These are phyloP conservation scores for Chaetomium cochliodes DNA, from an alignment of 495 filamentous ascomycete species.

Conservation along the genomic window DNA sequence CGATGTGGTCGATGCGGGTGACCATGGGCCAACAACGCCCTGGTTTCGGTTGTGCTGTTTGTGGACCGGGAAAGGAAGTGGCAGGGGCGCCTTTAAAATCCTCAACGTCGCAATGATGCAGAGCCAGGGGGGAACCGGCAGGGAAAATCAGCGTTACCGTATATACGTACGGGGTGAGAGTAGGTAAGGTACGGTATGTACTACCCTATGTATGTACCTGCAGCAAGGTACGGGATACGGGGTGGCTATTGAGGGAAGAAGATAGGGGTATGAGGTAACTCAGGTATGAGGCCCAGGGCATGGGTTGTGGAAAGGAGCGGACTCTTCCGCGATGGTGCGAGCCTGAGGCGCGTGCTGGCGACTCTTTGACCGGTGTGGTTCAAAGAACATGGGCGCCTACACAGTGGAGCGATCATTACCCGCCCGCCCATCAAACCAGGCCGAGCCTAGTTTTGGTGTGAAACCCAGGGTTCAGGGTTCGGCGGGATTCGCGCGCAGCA, in stretches of 20 bases:
- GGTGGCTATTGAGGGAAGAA: neutral
- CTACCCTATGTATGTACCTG: neutral
- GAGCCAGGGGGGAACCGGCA: neutral
- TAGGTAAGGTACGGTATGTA: neutral
- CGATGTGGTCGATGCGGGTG: constrained; percentile 14
- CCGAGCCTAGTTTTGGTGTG: neutral
- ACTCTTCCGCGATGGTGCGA: neutral
- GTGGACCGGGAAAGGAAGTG: constrained; percentile 13
- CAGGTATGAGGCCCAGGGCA: neutral
- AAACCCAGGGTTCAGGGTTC: constrained; percentile 15
- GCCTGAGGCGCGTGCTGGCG: neutral
- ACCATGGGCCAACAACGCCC: constrained; percentile 18
- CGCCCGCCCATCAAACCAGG: neutral
- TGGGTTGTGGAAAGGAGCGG: no score
- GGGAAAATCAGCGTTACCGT: constrained; percentile 7
- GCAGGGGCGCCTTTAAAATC: constrained; percentile 19
- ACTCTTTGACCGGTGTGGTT: neutral
- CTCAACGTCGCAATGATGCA: constrained; percentile 19
- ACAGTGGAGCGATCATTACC: neutral
- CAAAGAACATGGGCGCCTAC: neutral
- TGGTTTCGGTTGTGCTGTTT: constrained; percentile 12
- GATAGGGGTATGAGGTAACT: no score
- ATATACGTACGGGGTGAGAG: neutral
- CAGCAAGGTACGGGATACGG: neutral
- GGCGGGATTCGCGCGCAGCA: constrained; percentile 6